Conservation (phyloP, 2,329 filamentous ascomycete genomes). For the Pseudocercospora vitis region DNA sequence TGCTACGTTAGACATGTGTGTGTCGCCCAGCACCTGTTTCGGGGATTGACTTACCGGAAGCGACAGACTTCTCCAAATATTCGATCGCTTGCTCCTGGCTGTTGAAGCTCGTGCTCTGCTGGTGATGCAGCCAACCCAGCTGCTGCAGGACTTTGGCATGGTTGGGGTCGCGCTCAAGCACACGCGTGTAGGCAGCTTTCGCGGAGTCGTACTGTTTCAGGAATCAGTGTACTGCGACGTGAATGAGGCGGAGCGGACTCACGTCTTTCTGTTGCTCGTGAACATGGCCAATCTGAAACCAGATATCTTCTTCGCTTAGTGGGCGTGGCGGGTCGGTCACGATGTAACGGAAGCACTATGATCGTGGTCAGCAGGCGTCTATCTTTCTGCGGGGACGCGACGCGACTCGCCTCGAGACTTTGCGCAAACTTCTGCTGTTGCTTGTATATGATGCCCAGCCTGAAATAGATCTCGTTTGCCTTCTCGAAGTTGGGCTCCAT, state of each 20-base stretch:
- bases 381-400: background rate
- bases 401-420: conserved; percentile 75
- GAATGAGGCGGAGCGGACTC: conserved; percentile 44
- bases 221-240: conserved; percentile 36
- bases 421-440: conserved; percentile 92
- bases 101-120: conserved; percentile 85
- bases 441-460: conserved; percentile 99
- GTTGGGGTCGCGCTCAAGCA: conserved; percentile 90
- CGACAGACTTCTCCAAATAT: conserved; percentile 94
- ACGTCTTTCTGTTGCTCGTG: conserved; percentile 99
- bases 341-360: conserved; percentile 97
- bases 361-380: conserved; percentile 25
- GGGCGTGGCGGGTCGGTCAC: conserved; percentile 89
- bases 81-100: conserved; percentile 97
- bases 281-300: conserved; percentile 99
- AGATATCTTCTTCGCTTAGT: conserved; percentile 95
- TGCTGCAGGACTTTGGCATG: conserved; percentile 98
- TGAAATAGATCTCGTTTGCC: conserved; percentile 98
- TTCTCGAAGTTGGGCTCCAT: conserved; percentile 98
- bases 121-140: conserved; percentile 95
- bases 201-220: conserved; percentile 96
- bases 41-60: conserved; percentile 66
- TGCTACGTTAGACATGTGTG: conserved; percentile 29
- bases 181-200: conserved; percentile 86
- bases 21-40: background rate